Base-by-base conservation (phyloP, 139 green algal species). In the Tetradesmus obliquus region DNA sequence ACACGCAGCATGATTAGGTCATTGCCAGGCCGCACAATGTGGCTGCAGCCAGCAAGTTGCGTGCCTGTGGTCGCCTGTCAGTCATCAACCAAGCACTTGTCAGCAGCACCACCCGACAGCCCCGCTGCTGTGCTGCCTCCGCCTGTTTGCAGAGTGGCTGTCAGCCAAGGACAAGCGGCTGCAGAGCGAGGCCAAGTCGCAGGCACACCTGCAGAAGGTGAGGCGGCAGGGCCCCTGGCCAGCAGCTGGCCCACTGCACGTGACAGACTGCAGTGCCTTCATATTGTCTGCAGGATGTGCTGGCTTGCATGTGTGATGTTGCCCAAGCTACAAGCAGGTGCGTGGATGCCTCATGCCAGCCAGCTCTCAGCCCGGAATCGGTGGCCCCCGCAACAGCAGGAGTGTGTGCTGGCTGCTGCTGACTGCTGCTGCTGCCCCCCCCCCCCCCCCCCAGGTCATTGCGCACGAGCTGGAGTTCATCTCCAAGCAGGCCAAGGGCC, bases 151-250 rank as follows among this genome's bases (percentile, higher is more conserved):
- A 15, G 91, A 94, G 55, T 98, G 94, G 94, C 91, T 97, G 71
- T 91, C 93, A 13, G 91, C 93, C 60, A 97, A 97, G 93, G 91
- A 93, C 72, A 96, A 95, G 93, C 92, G 95, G n/a, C 89, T 96
- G 62, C 66, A 80, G 5, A 17, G 81, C 51, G 92, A 96, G 91
- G 88, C 92, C 66, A 95, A 95, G 92, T 81, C 95, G 88, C 94
- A 97, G 91, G 85, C 53, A 24, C 32, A 86, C 12, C 92, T 97
- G 88, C 79, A 94, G 62, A 94, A 94, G 89, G 87, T 74, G 1
- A 95, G 32, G 32, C 32, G 32, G 98, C 20, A 87, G 88, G 12
- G 71, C 72, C 19, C 19, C 20, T 58, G 79, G 32, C 9, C 53
- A 74, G 17, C n/a, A 15, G 57, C 57, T 13, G 8, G 57, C 6